Conservation (phyloP, 2,329 filamentous ascomycete species). For the Lasiodiplodia sp. region DNA sequence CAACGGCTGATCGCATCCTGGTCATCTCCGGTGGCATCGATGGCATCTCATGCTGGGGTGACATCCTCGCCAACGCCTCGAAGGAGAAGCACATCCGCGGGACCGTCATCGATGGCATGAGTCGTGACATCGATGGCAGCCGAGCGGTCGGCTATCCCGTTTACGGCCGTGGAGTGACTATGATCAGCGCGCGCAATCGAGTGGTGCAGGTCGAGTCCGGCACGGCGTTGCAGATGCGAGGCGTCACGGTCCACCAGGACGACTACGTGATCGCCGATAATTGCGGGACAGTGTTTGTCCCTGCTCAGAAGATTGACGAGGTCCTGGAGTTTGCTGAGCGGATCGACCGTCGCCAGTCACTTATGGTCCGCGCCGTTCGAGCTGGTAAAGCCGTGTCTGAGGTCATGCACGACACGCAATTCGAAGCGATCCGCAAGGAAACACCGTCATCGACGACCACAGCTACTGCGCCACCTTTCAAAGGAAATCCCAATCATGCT, state of each 20-base stretch:
- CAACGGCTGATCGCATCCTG: background rate
- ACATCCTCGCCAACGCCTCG: background rate
- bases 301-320: background rate
- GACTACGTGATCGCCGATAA: background rate
- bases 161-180: background rate
- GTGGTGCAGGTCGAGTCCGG: constrained; percentile 2
- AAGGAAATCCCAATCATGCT: background rate
- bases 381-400: background rate
- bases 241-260: background rate
- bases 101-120: constrained; percentile 1
- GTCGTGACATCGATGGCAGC: background rate
- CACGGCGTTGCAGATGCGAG: background rate
- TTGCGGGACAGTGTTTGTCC: background rate
- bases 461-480: background rate
- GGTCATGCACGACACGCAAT: background rate
- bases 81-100: background rate
- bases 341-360: background rate
- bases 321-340: background rate
- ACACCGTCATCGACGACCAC: background rate
- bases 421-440: background rate
- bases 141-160: background rate
- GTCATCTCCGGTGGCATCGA: background rate
- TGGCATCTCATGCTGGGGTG: background rate
- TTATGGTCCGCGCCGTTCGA: background rate
- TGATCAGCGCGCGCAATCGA: background rate